Base-by-base conservation (phyloP, 163 green algal species). In the Scenedesmus sp. region DNA sequence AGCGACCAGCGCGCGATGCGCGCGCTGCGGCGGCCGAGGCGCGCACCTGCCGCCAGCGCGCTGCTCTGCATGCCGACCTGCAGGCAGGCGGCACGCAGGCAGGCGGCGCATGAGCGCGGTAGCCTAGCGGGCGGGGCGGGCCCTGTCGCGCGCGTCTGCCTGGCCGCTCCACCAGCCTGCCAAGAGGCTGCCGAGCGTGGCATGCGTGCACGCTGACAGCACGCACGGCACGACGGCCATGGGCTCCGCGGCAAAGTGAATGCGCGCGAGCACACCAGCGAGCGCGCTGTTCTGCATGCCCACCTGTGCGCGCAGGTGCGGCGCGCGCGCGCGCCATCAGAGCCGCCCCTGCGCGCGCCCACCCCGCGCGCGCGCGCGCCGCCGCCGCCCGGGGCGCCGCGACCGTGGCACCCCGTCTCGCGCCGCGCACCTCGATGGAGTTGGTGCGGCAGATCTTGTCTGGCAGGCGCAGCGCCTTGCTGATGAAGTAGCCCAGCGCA, bases 391-490 rank as follows among this genome's bases (percentile, higher is more conserved):
- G n/a, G n/a, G n/a, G n/a, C n/a, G n/a, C n/a, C n/a, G n/a, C n/a
- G n/a, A n/a, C n/a, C n/a, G n/a, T n/a, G n/a, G n/a, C n/a, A n/a
- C n/a, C n/a, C n/a, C n/a, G n/a, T n/a, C n/a, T n/a, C n/a, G n/a
- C n/a, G n/a, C n/a, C n/a, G n/a, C n/a, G 18, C 26, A 94, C 88
- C 87, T 95, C 91, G 34, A 95, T 93, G 34, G 84, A 91, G 75
- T 92, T 92, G 42, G 92, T 95, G 36, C 91, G 78, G 3, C 82
- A 75, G 20, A 89, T 75, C 66, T 83, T 83, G 71, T 93, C 85
- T 3, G 74, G 71, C 24, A 93, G 86, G 9, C 87, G 87, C n/a
- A 89, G 45, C 7, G 42, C 54, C 80, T 89, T 92, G 50, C 73
- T 85, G 20, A 92, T 48, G 18, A 76, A 54, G 78, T 93, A 96